Percentiles rank a stretch among this genome's conserved stretches.
Conservation (phyloP, 805 yeast genomes). For the Metschnikowia picachoensis region DNA sequence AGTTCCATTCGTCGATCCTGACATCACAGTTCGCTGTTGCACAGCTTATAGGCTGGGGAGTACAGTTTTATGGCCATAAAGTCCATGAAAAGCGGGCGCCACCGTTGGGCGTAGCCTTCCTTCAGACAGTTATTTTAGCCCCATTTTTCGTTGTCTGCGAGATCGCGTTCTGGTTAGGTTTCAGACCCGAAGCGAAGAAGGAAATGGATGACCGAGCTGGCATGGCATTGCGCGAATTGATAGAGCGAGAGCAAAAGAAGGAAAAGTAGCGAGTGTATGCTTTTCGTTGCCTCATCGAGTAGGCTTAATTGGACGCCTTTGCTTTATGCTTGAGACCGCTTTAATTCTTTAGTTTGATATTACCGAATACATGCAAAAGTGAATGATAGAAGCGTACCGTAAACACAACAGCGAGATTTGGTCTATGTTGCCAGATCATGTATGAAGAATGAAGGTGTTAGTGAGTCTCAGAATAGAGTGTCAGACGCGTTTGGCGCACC, state of each 20-base stretch:
- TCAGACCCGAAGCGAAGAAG: constrained; percentile 46
- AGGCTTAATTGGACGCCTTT: too few relatives aligned
- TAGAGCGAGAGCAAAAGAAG: constrained; percentile 17
- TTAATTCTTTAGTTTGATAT: too few relatives aligned
- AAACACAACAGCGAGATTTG: too few relatives aligned
- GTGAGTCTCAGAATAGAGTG: too few relatives aligned
- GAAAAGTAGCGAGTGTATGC: background rate
- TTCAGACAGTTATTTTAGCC: constrained; percentile 85
- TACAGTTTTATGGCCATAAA: constrained; percentile 87
- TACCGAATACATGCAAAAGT: too few relatives aligned
- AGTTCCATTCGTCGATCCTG: constrained; percentile 3
- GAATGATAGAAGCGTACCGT: too few relatives aligned
- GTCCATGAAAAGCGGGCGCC: constrained; percentile 79
- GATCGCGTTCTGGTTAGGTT: constrained; percentile 64
- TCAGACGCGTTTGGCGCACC: too few relatives aligned
- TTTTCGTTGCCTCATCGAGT: background rate
- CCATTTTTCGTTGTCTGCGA: constrained; percentile 88
- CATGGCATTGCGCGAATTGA: constrained; percentile 31
- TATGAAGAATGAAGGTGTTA: too few relatives aligned
- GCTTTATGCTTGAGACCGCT: too few relatives aligned
- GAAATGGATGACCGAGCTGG: constrained; percentile 48
- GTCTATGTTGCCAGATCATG: too few relatives aligned
- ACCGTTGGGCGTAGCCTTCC: constrained; percentile 75
- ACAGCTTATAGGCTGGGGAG: constrained; percentile 65
- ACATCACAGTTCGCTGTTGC: constrained; percentile 30